phyloP scores from a whole-genome alignment of 257 asterid genomes.

The Scutellaria minor region DNA sequence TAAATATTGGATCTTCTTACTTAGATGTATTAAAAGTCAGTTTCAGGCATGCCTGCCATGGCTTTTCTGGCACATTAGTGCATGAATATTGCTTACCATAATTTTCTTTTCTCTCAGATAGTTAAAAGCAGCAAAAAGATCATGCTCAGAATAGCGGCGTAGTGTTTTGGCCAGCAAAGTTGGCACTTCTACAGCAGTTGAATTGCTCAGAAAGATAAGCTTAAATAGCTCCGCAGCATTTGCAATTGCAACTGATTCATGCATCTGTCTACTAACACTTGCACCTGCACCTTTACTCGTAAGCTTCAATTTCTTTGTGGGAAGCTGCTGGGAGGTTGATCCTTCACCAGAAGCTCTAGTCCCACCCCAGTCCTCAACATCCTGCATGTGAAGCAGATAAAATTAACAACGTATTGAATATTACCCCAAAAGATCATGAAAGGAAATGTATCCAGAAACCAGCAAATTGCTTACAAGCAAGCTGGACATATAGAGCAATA shows the following conservation, averaged over 20 bases:
- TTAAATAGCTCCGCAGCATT: constrained; percentile 94
- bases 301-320: constrained; percentile 59
- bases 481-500: constrained; percentile 27
- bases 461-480: constrained; percentile 33
- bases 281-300: constrained; percentile 47
- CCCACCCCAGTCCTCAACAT: constrained; percentile 46
- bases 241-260: constrained; percentile 87
- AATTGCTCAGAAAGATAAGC: constrained; percentile 83
- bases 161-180: constrained; percentile 81
- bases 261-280: constrained; percentile 51
- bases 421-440: constrained; percentile 37
- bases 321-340: constrained; percentile 55
- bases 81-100: constrained; percentile 60
- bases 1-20: constrained; percentile 10
- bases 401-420: constrained; percentile 33
- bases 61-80: constrained; percentile 25
- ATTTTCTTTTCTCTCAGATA: constrained; percentile 86
- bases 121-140: constrained; percentile 94
- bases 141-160: constrained; percentile 94
- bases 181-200: constrained; percentile 74
- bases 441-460: constrained; percentile 32
- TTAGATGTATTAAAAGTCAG: constrained; percentile 13
- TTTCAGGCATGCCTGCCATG: constrained; percentile 18
- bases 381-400: constrained; percentile 46
- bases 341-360: constrained; percentile 54